Evolutionary conservation across 2,329 filamentous ascomycete species (phyloP), one percentile per base, ranked within the genome.

Genomic region (Dactylonectria macrodidyma): DNA sequence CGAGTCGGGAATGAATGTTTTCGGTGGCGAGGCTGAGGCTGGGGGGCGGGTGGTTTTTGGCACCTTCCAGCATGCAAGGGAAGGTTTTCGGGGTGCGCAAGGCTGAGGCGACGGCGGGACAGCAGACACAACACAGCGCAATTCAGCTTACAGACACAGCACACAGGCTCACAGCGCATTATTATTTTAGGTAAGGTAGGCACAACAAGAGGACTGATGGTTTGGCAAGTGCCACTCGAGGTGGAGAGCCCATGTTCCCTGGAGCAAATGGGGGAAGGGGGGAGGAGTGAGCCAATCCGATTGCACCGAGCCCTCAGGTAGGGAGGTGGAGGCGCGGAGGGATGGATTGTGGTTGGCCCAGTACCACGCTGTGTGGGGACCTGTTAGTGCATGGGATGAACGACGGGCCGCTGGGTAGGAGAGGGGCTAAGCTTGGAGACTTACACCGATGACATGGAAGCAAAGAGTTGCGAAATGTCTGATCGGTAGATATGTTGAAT

Each of bases 11-110:
- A 14, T 22, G 36, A 33, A 30, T 57, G 47, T 16, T 41, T 52
- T 58, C 54, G 57, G 65, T 67, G 72, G 71, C 71, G 72, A 75
- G 73, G 73, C 73, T 75, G 73, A 75, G 71, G 71, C 71, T 67
- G 65, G 57, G n/a, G 34, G n/a, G 26, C 44, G 30, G n/a, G 61
- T 57, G 54, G 61, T 26, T 26, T 51, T 50, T 12, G 34, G 36
- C 62, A 30, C 4, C 26, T 30, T 30, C 26, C 7, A 7, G 26
- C 19, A 7, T 30, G 26, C 26, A 4, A 57, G 51, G 65, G 72
- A 74, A 71, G 73, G 51, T 71, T 65, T 59, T 68, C 59, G 24
- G 61, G 59, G 62, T 30, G 60, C 66, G 59, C 71, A 73, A 75
- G 73, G 73, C 73, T 75, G 73, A 74, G 48, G 62, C 56, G 48